phyloP scores from a whole-genome alignment of 345 rosid species.

The Eucalyptus polybractea region DNA sequence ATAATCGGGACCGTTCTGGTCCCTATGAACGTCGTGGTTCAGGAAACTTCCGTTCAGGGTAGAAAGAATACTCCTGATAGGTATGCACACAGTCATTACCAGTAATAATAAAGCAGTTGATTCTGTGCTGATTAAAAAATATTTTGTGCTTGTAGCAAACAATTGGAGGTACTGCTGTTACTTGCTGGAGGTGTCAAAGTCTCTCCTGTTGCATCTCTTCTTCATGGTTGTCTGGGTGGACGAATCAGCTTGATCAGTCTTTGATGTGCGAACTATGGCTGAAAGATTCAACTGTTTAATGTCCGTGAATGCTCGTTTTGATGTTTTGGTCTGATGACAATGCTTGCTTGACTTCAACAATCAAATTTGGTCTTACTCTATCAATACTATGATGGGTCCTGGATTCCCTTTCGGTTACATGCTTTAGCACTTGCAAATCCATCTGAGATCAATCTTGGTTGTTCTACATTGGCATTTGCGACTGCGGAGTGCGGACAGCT shows the following conservation, averaged over 20 bases:
- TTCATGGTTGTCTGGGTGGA: slow-evolving; percentile 19
- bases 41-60: slow-evolving; percentile 38
- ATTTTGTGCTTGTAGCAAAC: neutral
- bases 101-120: neutral
- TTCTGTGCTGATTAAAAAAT: neutral
- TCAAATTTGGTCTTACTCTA: slow-evolving; percentile 22
- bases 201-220: slow-evolving; percentile 7
- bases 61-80: neutral
- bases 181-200: slow-evolving; percentile 10
- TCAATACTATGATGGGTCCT: slow-evolving; percentile 18
- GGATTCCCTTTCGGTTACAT: slow-evolving; percentile 9
- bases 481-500: neutral
- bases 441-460: neutral
- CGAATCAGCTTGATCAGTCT: slow-evolving; percentile 15
- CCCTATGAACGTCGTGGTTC: slow-evolving; percentile 75
- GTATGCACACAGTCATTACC: neutral
- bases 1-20: slow-evolving; percentile 65
- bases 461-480: neutral
- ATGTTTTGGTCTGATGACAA: slow-evolving; percentile 22
- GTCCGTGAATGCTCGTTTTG: slow-evolving; percentile 30
- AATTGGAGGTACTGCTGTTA: slow-evolving; percentile 7
- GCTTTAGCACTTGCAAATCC: slow-evolving; percentile 10
- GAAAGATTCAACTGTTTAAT: slow-evolving; percentile 14
- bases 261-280: slow-evolving; percentile 27
- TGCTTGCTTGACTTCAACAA: slow-evolving; percentile 33